Evolutionary conservation across 108 stramenopile genomes (phyloP).

Genomic region (Skeletonema costatum): DNA sequence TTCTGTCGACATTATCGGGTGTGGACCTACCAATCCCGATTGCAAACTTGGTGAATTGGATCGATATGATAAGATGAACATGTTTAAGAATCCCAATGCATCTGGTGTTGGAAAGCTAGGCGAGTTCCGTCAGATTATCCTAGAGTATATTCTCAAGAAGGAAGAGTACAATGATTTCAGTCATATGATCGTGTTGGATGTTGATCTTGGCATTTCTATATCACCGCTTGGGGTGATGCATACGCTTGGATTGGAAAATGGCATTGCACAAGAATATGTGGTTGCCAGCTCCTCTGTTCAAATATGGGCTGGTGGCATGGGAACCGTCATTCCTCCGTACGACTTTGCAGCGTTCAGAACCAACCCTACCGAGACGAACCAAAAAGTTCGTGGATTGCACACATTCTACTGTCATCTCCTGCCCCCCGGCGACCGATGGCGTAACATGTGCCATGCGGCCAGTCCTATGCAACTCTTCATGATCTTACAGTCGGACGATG

Average conservation of each 20-base stretch:
- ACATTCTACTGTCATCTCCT: conserved; percentile 48
- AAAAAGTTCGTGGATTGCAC: conserved; percentile 34
- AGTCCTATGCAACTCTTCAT: conserved; percentile 58
- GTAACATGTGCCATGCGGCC: conserved; percentile 58
- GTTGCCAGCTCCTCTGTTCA: conserved; percentile 44
- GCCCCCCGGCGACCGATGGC: conserved; percentile 55
- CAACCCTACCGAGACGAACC: conserved; percentile 24
- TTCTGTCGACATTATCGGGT: conserved; percentile 46
- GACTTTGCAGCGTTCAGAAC: conserved; percentile 58
- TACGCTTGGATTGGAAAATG: conserved; percentile 43
- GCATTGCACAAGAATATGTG: conserved; percentile 31
- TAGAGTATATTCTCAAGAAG: conserved; percentile 44
- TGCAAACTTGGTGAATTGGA: conserved; percentile 46
- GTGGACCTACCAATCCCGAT: conserved; percentile 47
- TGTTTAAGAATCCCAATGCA: conserved; percentile 30
- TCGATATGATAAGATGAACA: conserved; percentile 50
- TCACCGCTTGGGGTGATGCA: conserved; percentile 53
- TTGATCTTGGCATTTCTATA: conserved; percentile 46
- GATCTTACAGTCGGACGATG: conserved; percentile 40
- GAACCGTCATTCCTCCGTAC: conserved; percentile 54
- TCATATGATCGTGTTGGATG: conserved; percentile 59
- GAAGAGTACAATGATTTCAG: conserved; percentile 45
- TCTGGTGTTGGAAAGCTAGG: conserved; percentile 54
- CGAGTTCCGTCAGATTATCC: conserved; percentile 49
- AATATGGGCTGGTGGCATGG: conserved; percentile 52